Evolutionary conservation across 805 yeast species (phyloP).

Genomic region (Starmerella apis): DNA sequence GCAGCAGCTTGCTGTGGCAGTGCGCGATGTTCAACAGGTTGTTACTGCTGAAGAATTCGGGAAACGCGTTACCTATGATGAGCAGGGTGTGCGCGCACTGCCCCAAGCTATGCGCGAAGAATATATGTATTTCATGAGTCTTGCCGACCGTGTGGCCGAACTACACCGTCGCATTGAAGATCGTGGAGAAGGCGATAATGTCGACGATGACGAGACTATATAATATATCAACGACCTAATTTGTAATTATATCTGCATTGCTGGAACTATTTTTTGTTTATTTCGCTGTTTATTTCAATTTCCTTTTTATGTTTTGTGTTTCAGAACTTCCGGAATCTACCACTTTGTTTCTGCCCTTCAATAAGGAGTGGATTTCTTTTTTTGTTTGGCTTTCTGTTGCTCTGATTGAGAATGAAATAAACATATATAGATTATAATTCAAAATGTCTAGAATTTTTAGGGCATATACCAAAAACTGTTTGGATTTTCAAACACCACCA

Average conservation of each 20-base stretch:
- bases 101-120: slow-evolving; percentile 40
- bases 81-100: slow-evolving; percentile 17
- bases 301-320: no score
- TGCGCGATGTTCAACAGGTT: slow-evolving; percentile 30
- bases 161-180: slow-evolving; percentile 42
- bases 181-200: slow-evolving; percentile 15
- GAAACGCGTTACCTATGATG: slow-evolving; percentile 20
- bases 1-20: slow-evolving; percentile 28
- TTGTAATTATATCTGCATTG: background rate
- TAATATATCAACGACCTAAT: background rate
- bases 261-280: no score
- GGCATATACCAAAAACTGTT: no score
- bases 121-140: slow-evolving; percentile 57
- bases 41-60: slow-evolving; percentile 30
- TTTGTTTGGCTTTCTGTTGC: no score
- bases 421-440: no score
- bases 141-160: slow-evolving; percentile 63
- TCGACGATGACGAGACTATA: slow-evolving; percentile 11
- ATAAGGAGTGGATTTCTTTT: no score
- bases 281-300: no score
- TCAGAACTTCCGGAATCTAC: no score
- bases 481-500: no score
- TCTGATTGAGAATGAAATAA: no score
- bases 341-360: no score
- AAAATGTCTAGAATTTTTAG: no score